phyloP scores from a whole-genome alignment of 2,329 filamentous ascomycete genomes.

The Phaeosphaeriaceae sp. region DNA sequence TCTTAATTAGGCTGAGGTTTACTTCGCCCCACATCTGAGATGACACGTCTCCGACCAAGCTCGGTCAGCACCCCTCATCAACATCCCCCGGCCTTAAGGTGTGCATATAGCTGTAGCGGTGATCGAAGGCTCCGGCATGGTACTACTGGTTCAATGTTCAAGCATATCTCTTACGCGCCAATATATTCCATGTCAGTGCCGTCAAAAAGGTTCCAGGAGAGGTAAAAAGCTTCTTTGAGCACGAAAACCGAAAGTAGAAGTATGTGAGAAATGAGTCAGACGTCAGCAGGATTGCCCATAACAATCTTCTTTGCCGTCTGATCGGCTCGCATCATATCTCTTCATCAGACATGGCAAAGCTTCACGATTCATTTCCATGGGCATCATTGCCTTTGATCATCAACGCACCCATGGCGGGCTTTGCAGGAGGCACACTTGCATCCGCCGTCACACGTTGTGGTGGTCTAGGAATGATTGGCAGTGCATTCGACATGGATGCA shows the following conservation, averaged over 20 bases:
- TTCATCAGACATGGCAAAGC: constrained; percentile 16
- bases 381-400: constrained; percentile 63
- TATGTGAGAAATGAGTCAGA: not conserved
- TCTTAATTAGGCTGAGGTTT: too few relatives aligned
- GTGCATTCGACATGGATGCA: constrained; percentile 41
- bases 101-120: too few relatives aligned
- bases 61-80: too few relatives aligned
- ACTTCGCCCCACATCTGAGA: too few relatives aligned
- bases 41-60: too few relatives aligned
- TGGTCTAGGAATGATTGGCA: constrained; percentile 54
- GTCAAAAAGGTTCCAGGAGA: not conserved
- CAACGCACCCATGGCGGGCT: constrained; percentile 72
- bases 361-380: constrained; percentile 57
- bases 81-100: too few relatives aligned
- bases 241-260: not conserved
- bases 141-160: not conserved
- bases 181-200: not conserved
- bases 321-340: not conserved
- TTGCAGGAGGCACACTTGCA: constrained; percentile 63
- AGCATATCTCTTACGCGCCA: not conserved
- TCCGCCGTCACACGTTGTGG: constrained; percentile 65
- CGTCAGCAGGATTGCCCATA: too few relatives aligned
- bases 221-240: not conserved
- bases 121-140: too few relatives aligned
- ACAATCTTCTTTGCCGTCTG: not conserved